Evolutionary conservation across 805 yeast genomes (phyloP).

Genomic region (Yamadazyma philogaea): DNA sequence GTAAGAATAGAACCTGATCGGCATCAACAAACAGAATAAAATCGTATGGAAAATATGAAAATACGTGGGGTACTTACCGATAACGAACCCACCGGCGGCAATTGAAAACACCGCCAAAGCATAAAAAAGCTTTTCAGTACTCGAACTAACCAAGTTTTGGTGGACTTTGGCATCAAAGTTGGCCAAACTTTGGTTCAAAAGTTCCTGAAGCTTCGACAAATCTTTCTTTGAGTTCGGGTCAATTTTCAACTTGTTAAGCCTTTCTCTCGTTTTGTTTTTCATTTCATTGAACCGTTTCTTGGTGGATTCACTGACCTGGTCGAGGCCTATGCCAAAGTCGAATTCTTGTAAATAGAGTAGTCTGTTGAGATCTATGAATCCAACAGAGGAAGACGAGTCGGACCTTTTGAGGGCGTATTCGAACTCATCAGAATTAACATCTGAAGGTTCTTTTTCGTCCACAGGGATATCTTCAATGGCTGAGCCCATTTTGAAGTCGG

Average conservation of each 20-base stretch:
- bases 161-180: conserved; percentile 38
- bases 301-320: conserved; percentile 34
- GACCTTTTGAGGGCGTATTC: conserved; percentile 18
- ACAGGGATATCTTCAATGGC: conserved; percentile 1
- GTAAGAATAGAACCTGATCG: conserved; percentile 79
- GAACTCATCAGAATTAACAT: conserved; percentile 4
- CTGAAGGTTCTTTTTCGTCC: neutral
- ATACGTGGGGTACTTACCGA: conserved; percentile 73
- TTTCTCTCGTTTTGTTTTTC: conserved; percentile 33
- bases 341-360: conserved; percentile 40
- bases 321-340: conserved; percentile 41
- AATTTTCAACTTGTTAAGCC: conserved; percentile 25
- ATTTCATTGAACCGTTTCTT: conserved; percentile 33
- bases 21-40: conserved; percentile 63
- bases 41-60: conserved; percentile 75
- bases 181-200: conserved; percentile 27
- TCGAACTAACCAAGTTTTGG: conserved; percentile 30
- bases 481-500: conserved; percentile 4
- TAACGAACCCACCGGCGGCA: conserved; percentile 67
- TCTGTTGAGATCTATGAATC: conserved; percentile 35
- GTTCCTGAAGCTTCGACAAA: conserved; percentile 29
- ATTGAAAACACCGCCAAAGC: conserved; percentile 67
- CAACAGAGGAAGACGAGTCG: conserved; percentile 26
- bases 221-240: conserved; percentile 20
- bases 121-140: conserved; percentile 73